These are phyloP conservation scores for Coemansia sp. DNA, from an alignment of 192 early-diverging fungal species.

Conservation along the genomic window DNA sequence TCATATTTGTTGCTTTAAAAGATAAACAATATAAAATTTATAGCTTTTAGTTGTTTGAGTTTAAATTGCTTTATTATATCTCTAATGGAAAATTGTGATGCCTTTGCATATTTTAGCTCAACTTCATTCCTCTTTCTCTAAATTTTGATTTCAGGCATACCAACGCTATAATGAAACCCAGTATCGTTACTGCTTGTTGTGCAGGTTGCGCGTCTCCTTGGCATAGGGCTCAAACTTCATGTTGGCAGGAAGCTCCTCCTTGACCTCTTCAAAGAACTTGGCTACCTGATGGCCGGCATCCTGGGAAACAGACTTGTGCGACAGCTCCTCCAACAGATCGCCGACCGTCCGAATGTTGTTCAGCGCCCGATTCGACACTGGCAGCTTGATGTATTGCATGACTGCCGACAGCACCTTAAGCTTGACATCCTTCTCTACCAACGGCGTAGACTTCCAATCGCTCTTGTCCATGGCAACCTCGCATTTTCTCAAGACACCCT, in stretches of 20 bases:
- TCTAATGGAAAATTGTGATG: too few species aligned
- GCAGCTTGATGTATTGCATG: slow-evolving; percentile 31
- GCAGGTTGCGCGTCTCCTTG: slow-evolving; percentile 38
- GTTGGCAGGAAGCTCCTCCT: slow-evolving; percentile 34
- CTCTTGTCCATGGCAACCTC: slow-evolving; percentile 15
- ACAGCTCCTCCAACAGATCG: slow-evolving; percentile 39
- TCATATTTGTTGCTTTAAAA: too few species aligned
- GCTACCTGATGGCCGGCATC: slow-evolving; percentile 49
- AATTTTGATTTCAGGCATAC: too few species aligned
- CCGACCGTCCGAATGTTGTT: slow-evolving; percentile 43
- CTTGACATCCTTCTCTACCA: slow-evolving; percentile 29
- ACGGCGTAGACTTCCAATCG: slow-evolving; percentile 40
- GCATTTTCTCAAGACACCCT: slow-evolving; percentile 8
- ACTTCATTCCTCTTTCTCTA: too few species aligned
- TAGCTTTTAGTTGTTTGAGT: too few species aligned
- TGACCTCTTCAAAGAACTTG: slow-evolving; percentile 24
- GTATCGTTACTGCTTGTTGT: slow-evolving; percentile 42
- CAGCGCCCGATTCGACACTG: slow-evolving; percentile 37
- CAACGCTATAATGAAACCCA: too few species aligned
- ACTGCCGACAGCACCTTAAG: slow-evolving; percentile 41
- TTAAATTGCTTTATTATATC: too few species aligned
- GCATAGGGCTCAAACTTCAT: slow-evolving; percentile 52
- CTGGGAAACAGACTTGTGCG: slow-evolving; percentile 24
- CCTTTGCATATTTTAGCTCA: too few species aligned
- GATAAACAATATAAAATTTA: too few species aligned